phyloP scores from a whole-genome alignment of 495 filamentous ascomycete species.

The Sordaria brevicollis region DNA sequence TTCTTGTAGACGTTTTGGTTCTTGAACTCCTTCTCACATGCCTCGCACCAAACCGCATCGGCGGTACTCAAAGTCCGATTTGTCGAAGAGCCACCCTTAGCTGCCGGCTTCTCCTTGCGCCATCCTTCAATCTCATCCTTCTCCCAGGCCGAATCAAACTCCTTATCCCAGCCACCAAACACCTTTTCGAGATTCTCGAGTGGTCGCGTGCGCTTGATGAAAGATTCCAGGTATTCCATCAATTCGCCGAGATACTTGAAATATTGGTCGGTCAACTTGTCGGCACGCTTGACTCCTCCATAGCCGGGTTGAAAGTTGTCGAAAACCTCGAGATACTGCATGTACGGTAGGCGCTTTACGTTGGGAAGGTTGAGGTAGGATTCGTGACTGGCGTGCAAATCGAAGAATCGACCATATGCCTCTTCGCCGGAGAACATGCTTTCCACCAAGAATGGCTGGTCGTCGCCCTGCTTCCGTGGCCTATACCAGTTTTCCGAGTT shows the following conservation, averaged over 20 bases:
- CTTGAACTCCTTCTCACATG: conserved; percentile 89
- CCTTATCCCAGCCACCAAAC: conserved; percentile 59
- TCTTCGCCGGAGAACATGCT: conserved; percentile 95
- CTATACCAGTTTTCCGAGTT: conserved; percentile 91
- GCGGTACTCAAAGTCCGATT: conserved; percentile 43
- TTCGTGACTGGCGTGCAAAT: conserved; percentile 75
- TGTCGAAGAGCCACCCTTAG: conserved; percentile 22
- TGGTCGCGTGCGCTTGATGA: conserved; percentile 69
- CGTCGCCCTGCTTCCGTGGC: conserved; percentile 43
- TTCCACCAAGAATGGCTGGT: conserved; percentile 69
- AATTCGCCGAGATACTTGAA: conserved; percentile 79
- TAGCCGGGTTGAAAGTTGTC: conserved; percentile 71
- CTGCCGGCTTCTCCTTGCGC: conserved; percentile 46
- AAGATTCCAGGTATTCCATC: conserved; percentile 72
- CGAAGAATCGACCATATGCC: conserved; percentile 79
- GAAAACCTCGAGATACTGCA: conserved; percentile 85
- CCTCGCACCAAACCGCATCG: conserved; percentile 74
- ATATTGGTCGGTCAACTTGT: conserved; percentile 85
- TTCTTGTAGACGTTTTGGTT: conserved; percentile 90
- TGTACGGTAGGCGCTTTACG: conserved; percentile 71
- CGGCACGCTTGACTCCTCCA: conserved; percentile 57
- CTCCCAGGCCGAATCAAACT: conserved; percentile 78
- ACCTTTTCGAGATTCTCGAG: conserved; percentile 75
- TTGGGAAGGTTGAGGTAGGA: conserved; percentile 81
- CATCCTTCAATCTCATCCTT: conserved; percentile 71